phyloP scores from a whole-genome alignment of 441 rosid species.

The Isatis lusitanica region DNA sequence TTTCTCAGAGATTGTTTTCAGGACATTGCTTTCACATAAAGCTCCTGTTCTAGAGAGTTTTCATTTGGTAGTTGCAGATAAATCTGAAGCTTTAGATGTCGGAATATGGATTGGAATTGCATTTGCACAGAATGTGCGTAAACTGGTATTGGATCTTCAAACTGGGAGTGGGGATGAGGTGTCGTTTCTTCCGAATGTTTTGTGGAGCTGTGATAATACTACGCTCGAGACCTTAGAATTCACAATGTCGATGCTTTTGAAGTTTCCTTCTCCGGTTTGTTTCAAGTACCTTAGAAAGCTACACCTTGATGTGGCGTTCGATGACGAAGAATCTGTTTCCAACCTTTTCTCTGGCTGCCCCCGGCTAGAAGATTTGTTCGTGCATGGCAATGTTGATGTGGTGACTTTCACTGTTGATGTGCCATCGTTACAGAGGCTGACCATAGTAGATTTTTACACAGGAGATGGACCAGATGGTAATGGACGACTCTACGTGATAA shows the following conservation, averaged over 20 bases:
- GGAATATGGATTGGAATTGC: too few species aligned
- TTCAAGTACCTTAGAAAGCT: neutral
- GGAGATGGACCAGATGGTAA: neutral
- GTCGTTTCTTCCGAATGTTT: neutral
- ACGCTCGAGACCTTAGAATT: neutral
- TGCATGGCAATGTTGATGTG: neutral
- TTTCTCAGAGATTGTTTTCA: too few species aligned
- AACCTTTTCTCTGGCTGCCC: slow-evolving; percentile 11
- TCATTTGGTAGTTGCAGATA: too few species aligned
- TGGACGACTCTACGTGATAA: neutral
- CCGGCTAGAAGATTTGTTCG: neutral
- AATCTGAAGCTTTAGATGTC: too few species aligned
- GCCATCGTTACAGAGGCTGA: neutral
- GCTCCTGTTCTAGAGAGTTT: too few species aligned
- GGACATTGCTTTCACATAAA: too few species aligned
- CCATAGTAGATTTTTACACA: neutral
- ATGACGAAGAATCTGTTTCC: neutral
- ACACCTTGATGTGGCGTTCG: neutral
- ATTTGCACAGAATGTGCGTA: too few species aligned
- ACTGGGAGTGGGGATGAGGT: too few species aligned
- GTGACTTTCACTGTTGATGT: neutral
- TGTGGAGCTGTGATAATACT: neutral
- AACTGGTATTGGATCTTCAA: too few species aligned
- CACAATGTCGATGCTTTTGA: neutral
- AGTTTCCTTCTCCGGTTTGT: neutral